Percentiles rank a stretch among this genome's conserved stretches.
Evolutionary conservation across 1,284 basidiomycete genomes (phyloP).

Genomic region (Apiotrichum brassicae): DNA sequence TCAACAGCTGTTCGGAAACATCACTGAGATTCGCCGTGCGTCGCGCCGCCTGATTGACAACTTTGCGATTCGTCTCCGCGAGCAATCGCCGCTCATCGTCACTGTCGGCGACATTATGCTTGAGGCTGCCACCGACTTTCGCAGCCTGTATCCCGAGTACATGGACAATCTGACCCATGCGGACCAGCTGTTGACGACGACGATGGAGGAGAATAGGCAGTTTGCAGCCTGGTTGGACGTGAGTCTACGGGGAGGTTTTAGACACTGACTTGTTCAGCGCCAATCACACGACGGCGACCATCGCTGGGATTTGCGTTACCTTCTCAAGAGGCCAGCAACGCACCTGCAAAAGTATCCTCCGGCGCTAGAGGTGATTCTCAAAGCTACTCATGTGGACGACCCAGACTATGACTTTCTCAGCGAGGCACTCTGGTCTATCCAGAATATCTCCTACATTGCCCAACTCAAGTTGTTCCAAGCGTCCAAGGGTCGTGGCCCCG

Average conservation of each 20-base stretch:
- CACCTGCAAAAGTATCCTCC: conserved; percentile 87
- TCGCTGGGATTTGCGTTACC: conserved; percentile 77
- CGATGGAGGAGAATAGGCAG: conserved; percentile 71
- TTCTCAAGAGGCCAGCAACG: conserved; percentile 76
- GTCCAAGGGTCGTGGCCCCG: conserved; percentile 68
- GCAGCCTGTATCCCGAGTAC: conserved; percentile 76
- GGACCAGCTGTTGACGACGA: conserved; percentile 77
- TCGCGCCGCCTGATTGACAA: conserved; percentile 75
- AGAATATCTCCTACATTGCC: conserved; percentile 65
- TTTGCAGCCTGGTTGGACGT: conserved; percentile 82
- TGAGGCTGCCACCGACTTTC: conserved; percentile 80
- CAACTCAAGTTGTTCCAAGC: conserved; percentile 79
- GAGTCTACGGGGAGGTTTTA: conserved; percentile 33
- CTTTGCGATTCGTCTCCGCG: conserved; percentile 78
- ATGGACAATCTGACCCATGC: conserved; percentile 78
- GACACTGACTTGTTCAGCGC: conserved; percentile 13
- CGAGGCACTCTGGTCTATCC: conserved; percentile 69
- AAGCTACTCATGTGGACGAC: conserved; percentile 68
- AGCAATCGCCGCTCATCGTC: conserved; percentile 75
- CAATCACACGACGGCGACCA: conserved; percentile 62
- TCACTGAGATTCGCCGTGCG: conserved; percentile 72
- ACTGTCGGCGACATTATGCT: conserved; percentile 87
- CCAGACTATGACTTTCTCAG: conserved; percentile 71
- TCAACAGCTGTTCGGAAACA: conserved; percentile 78
- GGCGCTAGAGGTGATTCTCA: conserved; percentile 75